These are phyloP conservation scores for Claviceps quebecensis DNA, from an alignment of 2,329 filamentous ascomycete species.

Conservation along the genomic window DNA sequence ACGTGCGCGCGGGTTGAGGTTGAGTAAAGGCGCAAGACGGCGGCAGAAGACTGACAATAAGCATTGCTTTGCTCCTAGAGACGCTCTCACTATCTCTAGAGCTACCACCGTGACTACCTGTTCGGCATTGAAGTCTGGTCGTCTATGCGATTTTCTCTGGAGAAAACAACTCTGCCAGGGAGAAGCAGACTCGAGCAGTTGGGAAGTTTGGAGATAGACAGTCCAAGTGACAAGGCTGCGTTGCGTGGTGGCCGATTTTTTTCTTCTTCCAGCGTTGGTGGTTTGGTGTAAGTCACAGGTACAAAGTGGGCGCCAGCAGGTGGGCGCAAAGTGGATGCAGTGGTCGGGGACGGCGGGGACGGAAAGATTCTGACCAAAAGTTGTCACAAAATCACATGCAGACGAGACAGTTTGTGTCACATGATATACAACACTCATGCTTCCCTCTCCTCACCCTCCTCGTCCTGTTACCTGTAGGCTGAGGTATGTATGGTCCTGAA, in stretches of 20 bases:
- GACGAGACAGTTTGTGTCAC: too few relatives aligned
- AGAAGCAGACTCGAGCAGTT: neutral
- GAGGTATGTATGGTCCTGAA: too few relatives aligned
- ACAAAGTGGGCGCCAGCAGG: constrained; percentile 1
- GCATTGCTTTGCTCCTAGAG: constrained; percentile 56
- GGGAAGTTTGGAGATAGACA: neutral
- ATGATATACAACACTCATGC: too few relatives aligned
- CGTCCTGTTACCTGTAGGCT: too few relatives aligned
- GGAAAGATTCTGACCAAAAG: neutral
- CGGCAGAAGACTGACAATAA: constrained; percentile 30
- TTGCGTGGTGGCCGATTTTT: constrained; percentile 12
- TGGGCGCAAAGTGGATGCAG: constrained; percentile 1
- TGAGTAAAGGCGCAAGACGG: constrained; percentile 8
- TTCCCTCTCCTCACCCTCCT: too few relatives aligned
- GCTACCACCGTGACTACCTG: constrained; percentile 57
- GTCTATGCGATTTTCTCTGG: neutral
- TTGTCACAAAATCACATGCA: too few relatives aligned
- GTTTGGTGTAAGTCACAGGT: constrained; percentile 13
- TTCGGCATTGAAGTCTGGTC: constrained; percentile 36
- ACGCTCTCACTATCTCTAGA: constrained; percentile 69
- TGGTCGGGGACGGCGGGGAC: constrained; percentile 1
- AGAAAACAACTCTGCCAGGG: neutral
- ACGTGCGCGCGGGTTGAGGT: constrained; percentile 5
- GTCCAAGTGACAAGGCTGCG: neutral
- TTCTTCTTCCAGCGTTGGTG: constrained; percentile 7